Evolutionary conservation across 768 basidiomycete genomes (phyloP).

Genomic region (Lyophyllum semitale): DNA sequence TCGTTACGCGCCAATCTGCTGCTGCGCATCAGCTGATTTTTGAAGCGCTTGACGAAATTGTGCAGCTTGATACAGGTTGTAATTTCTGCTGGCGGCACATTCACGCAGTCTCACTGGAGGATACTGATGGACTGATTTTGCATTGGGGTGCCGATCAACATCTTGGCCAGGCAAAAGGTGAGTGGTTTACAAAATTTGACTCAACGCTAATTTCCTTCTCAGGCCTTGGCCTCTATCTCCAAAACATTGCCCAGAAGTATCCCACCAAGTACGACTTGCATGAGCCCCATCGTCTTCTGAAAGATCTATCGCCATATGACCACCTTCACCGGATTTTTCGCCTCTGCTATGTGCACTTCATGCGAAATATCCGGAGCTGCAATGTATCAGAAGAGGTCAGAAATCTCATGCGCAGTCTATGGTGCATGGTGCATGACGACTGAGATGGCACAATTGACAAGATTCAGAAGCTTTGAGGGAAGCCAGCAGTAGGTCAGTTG

Average conservation of each 20-base stretch:
- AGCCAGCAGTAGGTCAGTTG: slow-evolving; percentile 11
- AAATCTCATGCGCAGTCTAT: neutral
- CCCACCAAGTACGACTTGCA: neutral
- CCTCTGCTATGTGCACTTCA: neutral
- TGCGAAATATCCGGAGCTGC: neutral
- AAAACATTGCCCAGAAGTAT: neutral
- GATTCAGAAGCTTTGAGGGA: neutral
- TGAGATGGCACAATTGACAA: neutral
- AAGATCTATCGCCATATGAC: slow-evolving; percentile 7
- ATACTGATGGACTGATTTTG: slow-evolving; percentile 18
- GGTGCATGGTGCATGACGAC: neutral
- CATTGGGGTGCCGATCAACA: slow-evolving; percentile 25
- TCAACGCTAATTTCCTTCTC: slow-evolving; percentile 3
- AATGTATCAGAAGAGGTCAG: neutral
- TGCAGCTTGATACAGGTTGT: slow-evolving; percentile 22
- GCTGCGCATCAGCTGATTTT: slow-evolving; percentile 19
- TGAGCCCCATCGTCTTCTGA: slow-evolving; percentile 2
- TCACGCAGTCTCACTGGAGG: slow-evolving; percentile 12
- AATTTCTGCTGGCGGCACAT: slow-evolving; percentile 22
- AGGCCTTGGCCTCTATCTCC: slow-evolving; percentile 1
- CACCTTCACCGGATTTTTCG: neutral
- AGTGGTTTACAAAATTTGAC: neutral
- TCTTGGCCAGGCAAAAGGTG: slow-evolving; percentile 23
- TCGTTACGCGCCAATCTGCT: slow-evolving; percentile 14
- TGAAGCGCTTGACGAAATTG: slow-evolving; percentile 17